Percentiles rank a stretch among this genome's conserved stretches.
Evolutionary conservation across 352 stramenopile species (phyloP).

Genomic region (Peronospora belbahrii): DNA sequence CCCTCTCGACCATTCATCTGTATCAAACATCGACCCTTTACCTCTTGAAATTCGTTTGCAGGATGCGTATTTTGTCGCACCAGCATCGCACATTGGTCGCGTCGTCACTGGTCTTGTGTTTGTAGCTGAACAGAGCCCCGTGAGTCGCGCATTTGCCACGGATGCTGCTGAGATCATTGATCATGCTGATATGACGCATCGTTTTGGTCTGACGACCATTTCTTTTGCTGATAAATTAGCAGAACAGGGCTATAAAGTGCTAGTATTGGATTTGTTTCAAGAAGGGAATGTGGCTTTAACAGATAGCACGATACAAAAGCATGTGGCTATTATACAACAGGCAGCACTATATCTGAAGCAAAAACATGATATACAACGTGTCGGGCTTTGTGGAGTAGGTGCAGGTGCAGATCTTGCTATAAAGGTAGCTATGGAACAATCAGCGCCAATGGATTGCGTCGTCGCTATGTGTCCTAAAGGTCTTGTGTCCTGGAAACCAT

Average conservation of each 20-base stretch:
- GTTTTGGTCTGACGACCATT: slow-evolving; percentile 48
- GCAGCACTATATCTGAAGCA: slow-evolving; percentile 54
- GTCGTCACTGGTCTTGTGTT: slow-evolving; percentile 81
- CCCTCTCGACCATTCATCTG: slow-evolving; percentile 21
- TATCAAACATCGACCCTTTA: not conserved
- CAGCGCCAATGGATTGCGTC: slow-evolving; percentile 44
- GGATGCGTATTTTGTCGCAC: slow-evolving; percentile 64
- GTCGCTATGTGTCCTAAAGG: slow-evolving; percentile 69
- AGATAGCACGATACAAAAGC: slow-evolving; percentile 13
- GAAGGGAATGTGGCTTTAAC: slow-evolving; percentile 9
- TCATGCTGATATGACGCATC: too few relatives aligned
- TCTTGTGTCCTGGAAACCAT: slow-evolving; percentile 25
- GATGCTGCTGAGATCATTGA: slow-evolving; percentile 5
- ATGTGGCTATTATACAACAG: slow-evolving; percentile 32
- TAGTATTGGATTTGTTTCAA: slow-evolving; percentile 53
- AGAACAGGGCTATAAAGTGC: slow-evolving; percentile 84
- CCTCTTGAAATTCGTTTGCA: slow-evolving; percentile 8
- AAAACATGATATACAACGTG: slow-evolving; percentile 66
- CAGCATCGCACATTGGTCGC: slow-evolving; percentile 67
- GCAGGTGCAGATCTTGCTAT: slow-evolving; percentile 62
- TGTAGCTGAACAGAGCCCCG: slow-evolving; percentile 34
- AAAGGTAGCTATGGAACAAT: slow-evolving; percentile 44
- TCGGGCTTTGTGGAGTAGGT: slow-evolving; percentile 59
- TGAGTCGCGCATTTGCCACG: slow-evolving; percentile 25
- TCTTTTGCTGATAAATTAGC: slow-evolving; percentile 83